Evolutionary conservation across 2,329 filamentous ascomycete genomes (phyloP), one percentile per base, ranked within the genome.

Genomic region (Colletotrichum cereale): DNA sequence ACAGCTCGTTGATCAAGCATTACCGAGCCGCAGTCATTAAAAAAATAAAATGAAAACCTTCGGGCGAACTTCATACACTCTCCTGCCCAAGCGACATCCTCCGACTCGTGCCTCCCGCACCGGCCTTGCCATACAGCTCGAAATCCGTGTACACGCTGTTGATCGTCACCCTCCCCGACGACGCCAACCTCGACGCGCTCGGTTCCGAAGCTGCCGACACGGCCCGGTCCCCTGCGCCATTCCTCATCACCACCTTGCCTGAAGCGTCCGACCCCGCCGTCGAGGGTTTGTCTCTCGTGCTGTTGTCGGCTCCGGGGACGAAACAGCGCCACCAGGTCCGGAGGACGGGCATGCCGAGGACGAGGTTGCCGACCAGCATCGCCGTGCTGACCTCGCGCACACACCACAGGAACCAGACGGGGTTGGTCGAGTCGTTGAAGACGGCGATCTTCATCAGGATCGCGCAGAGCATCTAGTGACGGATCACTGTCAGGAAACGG

Each of bases 331-430:
- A 73, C 29, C 42, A 56, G 11, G 50, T 40, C 26, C 52, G 42
- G 26, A 62, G 40, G 36, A 62, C 42, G n/a, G 71, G 71, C 50
- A 71, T 66, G 57, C 67, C 56, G 12, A 73, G 62, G 14, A 69
- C 36, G 21, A 73, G 67, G 50, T 73, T 73, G 11, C 71, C 67
- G 29, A 73, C 71, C 10, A 73, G n/a, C 71, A 71, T 73, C 5
- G 71, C 67, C 44, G 56, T 71, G 38, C 67, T 71, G 21, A 58
- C 18, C 31, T 73, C 71, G 62, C 71, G 71, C 18, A 73, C 62
- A 44, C 50, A 57, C 71, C 71, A 73, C 48, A 71, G 50, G 42
- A 73, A 71, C 71, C 71, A 73, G 5, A 73, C 38, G 1, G 67
- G 67, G 11, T 62, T n/a, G 24, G 26, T 21, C 6, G 50, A 47